These are phyloP conservation scores for Avena sativa DNA, from an alignment of 176 grass and related monocot genomes.

Conservation along the genomic window DNA sequence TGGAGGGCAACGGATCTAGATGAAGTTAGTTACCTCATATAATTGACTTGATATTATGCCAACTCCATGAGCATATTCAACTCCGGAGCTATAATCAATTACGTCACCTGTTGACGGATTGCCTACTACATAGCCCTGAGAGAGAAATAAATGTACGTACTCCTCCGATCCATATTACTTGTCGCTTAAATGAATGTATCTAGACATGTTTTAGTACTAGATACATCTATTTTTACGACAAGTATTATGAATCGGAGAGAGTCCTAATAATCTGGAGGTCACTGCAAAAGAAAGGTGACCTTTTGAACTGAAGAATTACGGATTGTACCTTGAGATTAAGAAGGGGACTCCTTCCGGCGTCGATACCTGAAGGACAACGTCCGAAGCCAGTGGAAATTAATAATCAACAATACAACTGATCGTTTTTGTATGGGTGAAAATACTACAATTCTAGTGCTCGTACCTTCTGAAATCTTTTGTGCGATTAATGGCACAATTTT, in stretches of 20 bases:
- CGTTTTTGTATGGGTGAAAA: background rate
- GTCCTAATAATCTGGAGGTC: too few relatives aligned
- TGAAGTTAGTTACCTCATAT: constrained; percentile 48
- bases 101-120: constrained; percentile 41
- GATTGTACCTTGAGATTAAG: constrained; percentile 35
- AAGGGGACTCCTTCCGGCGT: background rate
- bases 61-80: constrained; percentile 53
- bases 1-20: background rate
- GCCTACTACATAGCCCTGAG: constrained; percentile 53
- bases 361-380: constrained; percentile 36
- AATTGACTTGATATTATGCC: constrained; percentile 65
- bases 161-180: too few relatives aligned
- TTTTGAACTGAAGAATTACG: background rate
- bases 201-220: too few relatives aligned
- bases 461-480: constrained; percentile 64
- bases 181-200: too few relatives aligned
- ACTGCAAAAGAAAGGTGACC: too few relatives aligned
- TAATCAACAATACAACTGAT: background rate
- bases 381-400: background rate
- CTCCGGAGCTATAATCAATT: constrained; percentile 16
- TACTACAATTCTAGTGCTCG: background rate
- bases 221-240: too few relatives aligned
- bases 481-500: constrained; percentile 49
- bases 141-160: background rate
- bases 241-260: too few relatives aligned